These are phyloP conservation scores for Cercospora citrullina DNA, from an alignment of 2,329 filamentous ascomycete species.

Conservation along the genomic window DNA sequence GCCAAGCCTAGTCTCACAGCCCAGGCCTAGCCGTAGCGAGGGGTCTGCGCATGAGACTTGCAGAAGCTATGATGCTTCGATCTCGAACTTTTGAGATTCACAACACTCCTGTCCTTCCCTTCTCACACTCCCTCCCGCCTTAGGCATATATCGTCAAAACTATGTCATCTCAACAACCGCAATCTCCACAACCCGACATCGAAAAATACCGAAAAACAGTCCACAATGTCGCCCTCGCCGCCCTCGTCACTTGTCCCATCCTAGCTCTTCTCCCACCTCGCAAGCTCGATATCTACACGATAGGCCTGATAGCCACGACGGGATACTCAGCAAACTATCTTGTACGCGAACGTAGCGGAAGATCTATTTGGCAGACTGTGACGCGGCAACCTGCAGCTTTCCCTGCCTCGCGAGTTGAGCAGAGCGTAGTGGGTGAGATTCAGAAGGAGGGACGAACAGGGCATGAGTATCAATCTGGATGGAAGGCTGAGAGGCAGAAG, in stretches of 20 bases:
- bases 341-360: constrained; percentile 38
- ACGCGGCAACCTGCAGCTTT: constrained; percentile 16
- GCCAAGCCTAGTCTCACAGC: neutral
- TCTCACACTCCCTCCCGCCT: neutral
- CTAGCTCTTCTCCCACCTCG: constrained; percentile 60
- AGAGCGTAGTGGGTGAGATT: constrained; percentile 23
- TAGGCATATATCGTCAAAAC: neutral
- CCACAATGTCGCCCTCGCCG: constrained; percentile 51
- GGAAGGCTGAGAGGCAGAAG: constrained; percentile 46
- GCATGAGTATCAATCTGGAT: constrained; percentile 44
- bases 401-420: neutral
- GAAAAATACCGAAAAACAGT: constrained; percentile 36
- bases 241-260: constrained; percentile 55
- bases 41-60: neutral
- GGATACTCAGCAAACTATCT: constrained; percentile 54
- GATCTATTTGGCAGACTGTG: constrained; percentile 37
- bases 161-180: constrained; percentile 19
- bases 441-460: constrained; percentile 20
- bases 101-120: neutral
- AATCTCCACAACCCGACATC: constrained; percentile 31
- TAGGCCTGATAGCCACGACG: constrained; percentile 53
- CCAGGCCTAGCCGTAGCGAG: neutral
- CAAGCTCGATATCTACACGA: constrained; percentile 62
- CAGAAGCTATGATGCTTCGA: constrained; percentile 5
- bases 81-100: neutral